Evolutionary conservation across 768 basidiomycete species (phyloP), one percentile per base, ranked within the genome.

Genomic region (Mycena olivaceomarginata): DNA sequence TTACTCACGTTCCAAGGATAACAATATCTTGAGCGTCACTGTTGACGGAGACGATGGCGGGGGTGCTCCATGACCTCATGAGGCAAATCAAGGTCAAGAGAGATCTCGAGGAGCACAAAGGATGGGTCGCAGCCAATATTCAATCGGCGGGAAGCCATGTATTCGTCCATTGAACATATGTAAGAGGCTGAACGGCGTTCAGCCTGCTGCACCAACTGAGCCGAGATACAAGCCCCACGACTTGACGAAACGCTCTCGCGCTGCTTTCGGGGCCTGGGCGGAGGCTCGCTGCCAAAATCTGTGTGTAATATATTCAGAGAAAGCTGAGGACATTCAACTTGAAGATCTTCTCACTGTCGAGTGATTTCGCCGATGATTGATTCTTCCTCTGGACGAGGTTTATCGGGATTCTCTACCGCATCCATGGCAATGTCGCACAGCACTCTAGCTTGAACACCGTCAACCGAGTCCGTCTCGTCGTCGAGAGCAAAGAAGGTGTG

Each of bases 41-140:
- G 25, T 25, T 25, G 25, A 25, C 25, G 25, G 25, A 25, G 25
- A 25, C 25, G 25, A 25, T 25, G 25, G 25, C 25, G 25, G 25
- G n/a, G 25, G 25, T 25, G 25, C 25, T 25, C 25, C 25, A 25
- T 25, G 25, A 25, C 25, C 25, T 25, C 25, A 25, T 69, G 63
- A 11, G 72, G 78, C 31, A 80, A 57, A 40, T 72, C 60, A 5
- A 80, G 25, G 9, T 41, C 46, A 9, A 77, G 71, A 2, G 75
- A 57, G 39, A 67, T 70, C 41, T 76, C 75, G 39, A 72, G 46
- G 18, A 79, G 41, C 15, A 56, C 75, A 25, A 74, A 71, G 18
- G 67, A 65, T 5, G 77, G 77, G 41, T 77, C 48, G 12, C 66
- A 18, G n/a, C 78, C 76, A 39, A 79, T 79, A 15, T 70, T 79